These are phyloP conservation scores for Papiliotrema terrestris DNA, from an alignment of 1,284 basidiomycete species.

Conservation along the genomic window DNA sequence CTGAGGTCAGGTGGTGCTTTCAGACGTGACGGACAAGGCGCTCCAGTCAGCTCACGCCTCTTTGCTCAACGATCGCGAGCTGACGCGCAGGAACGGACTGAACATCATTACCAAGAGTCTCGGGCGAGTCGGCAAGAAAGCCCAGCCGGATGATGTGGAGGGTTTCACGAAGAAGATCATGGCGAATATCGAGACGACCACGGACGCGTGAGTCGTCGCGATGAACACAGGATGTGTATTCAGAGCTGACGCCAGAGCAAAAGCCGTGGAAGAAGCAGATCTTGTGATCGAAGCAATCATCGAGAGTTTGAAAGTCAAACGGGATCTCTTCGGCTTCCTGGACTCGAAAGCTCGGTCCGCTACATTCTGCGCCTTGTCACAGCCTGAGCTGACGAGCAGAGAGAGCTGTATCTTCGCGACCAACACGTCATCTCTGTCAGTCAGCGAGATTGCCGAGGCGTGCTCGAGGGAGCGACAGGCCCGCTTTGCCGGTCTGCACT, in stretches of 20 bases:
- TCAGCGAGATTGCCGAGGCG: slow-evolving; percentile 54
- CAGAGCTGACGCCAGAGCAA: slow-evolving; percentile 22
- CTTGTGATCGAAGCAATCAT: slow-evolving; percentile 60
- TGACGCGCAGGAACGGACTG: slow-evolving; percentile 51
- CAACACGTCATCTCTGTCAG: slow-evolving; percentile 57
- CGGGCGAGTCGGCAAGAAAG: slow-evolving; percentile 54
- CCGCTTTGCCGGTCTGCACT: slow-evolving; percentile 56
- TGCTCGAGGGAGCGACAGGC: slow-evolving; percentile 44
- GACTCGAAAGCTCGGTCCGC: slow-evolving; percentile 52
- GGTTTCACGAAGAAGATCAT: slow-evolving; percentile 48
- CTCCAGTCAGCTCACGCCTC: slow-evolving; percentile 24
- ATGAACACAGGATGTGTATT: not conserved
- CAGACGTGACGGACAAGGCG: slow-evolving; percentile 50
- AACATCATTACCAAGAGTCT: slow-evolving; percentile 57
- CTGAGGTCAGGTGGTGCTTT: slow-evolving; percentile 36
- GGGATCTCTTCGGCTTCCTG: slow-evolving; percentile 55
- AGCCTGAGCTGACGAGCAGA: slow-evolving; percentile 4
- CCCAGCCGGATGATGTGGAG: slow-evolving; percentile 51
- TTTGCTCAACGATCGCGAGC: not conserved
- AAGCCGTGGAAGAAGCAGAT: slow-evolving; percentile 53
- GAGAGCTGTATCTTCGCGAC: slow-evolving; percentile 54
- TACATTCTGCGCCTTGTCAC: not conserved
- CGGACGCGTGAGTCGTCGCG: slow-evolving; percentile 48
- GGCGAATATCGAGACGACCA: slow-evolving; percentile 53
- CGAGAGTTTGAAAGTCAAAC: slow-evolving; percentile 57